Evolutionary conservation across 768 basidiomycete species (phyloP).

Genomic region (Leccinum barrowsii): DNA sequence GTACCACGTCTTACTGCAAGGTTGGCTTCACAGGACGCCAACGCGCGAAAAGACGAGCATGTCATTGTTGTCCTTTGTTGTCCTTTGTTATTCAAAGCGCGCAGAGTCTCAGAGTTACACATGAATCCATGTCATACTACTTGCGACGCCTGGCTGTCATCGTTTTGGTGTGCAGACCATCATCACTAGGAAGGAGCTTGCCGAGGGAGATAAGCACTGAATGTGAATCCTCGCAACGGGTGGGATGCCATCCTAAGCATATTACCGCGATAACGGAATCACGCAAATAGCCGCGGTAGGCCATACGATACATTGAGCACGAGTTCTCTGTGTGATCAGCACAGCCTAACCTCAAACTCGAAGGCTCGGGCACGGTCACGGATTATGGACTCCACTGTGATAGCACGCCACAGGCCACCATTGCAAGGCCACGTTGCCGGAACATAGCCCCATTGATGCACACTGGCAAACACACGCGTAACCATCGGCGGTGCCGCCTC

Average conservation of each 20-base stretch:
- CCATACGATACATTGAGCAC: background rate
- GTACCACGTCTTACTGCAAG: slow-evolving; percentile 10
- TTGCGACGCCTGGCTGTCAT: too few relatives aligned
- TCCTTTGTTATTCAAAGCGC: slow-evolving; percentile 19
- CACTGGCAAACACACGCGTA: background rate
- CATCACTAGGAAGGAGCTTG: too few relatives aligned
- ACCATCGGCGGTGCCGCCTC: background rate
- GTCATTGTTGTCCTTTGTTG: slow-evolving; percentile 29
- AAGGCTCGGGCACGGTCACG: background rate
- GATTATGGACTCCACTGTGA: background rate
- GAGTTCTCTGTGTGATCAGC: background rate
- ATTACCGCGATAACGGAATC: background rate
- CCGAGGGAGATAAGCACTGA: background rate
- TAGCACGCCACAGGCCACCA: background rate
- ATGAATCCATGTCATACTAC: too few relatives aligned
- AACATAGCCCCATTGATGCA: background rate
- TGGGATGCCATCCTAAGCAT: too few relatives aligned
- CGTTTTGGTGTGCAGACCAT: too few relatives aligned
- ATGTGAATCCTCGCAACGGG: too few relatives aligned
- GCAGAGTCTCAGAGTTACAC: too few relatives aligned
- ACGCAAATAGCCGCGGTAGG: background rate
- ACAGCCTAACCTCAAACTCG: background rate
- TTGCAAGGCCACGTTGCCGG: background rate
- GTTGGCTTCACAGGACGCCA: slow-evolving; percentile 13
- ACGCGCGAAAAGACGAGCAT: slow-evolving; percentile 18